These are phyloP conservation scores for Puccinia hordei DNA, from an alignment of 1,284 basidiomycete genomes.

Conservation along the genomic window DNA sequence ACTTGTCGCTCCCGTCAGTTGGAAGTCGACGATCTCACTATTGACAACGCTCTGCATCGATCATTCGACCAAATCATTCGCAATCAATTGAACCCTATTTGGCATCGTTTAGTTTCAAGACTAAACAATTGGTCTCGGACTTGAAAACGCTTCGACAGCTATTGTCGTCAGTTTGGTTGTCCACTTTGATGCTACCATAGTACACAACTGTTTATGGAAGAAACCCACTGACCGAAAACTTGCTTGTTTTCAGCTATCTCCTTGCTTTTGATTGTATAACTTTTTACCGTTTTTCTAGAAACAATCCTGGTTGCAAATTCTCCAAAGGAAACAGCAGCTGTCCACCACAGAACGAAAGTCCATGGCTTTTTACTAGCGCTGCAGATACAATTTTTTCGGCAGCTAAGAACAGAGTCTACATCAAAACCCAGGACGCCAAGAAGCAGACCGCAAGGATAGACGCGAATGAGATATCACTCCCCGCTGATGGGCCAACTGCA, in stretches of 20 bases:
- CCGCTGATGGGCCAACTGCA: conserved; percentile 49
- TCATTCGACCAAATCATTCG: conserved; percentile 90
- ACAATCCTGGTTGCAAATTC: conserved; percentile 77
- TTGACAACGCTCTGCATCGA: conserved; percentile 91
- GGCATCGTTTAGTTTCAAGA: conserved; percentile 92
- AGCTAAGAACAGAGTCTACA: conserved; percentile 78
- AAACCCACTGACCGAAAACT: conserved; percentile 3
- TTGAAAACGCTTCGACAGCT: conserved; percentile 81
- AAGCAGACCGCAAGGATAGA: conserved; percentile 34
- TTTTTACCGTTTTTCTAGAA: conserved; percentile 89
- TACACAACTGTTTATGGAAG: background rate
- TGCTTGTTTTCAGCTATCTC: conserved; percentile 68
- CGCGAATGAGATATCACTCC: background rate
- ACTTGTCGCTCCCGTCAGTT: conserved; percentile 64
- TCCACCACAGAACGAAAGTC: conserved; percentile 67
- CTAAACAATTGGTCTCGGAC: conserved; percentile 87
- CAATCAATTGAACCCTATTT: conserved; percentile 84
- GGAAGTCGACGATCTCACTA: conserved; percentile 87
- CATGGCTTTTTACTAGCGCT: conserved; percentile 85
- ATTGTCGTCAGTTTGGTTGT: conserved; percentile 60
- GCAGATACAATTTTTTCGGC: conserved; percentile 82
- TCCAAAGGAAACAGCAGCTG: conserved; percentile 55
- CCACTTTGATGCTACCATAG: background rate
- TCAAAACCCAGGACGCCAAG: conserved; percentile 58
- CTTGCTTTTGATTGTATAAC: conserved; percentile 87